Evolutionary conservation across 2,329 filamentous ascomycete genomes (phyloP).

Genomic region (Monosporascus sp.): DNA sequence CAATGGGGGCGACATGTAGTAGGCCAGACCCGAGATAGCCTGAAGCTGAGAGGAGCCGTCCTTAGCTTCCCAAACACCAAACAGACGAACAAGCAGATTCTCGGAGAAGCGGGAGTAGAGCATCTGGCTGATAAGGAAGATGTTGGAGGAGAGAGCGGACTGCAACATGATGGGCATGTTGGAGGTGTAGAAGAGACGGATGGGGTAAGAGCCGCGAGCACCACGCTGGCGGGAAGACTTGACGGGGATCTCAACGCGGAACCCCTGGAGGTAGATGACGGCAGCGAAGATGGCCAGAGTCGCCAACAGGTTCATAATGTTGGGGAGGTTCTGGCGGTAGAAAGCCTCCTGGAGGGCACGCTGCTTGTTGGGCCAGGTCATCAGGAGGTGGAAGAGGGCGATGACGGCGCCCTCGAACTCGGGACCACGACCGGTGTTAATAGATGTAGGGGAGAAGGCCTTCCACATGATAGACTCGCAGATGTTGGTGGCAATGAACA

Average conservation of each 20-base stretch:
- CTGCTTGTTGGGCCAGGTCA: slow-evolving; percentile 99
- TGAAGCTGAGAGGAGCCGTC: slow-evolving; percentile 95
- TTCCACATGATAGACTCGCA: slow-evolving; percentile 99
- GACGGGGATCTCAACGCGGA: slow-evolving; percentile 99
- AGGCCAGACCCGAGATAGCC: slow-evolving; percentile 87
- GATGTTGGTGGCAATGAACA: slow-evolving; percentile 99
- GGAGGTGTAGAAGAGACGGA: slow-evolving; percentile 99
- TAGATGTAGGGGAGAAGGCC: slow-evolving; percentile 97
- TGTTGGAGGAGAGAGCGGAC: slow-evolving; percentile 95
- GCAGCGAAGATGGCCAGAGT: slow-evolving; percentile 91
- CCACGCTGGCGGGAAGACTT: slow-evolving; percentile 99
- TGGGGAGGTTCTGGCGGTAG: slow-evolving; percentile 98
- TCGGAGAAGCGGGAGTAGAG: slow-evolving; percentile 98
- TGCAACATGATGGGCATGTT: slow-evolving; percentile 99
- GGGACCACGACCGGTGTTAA: slow-evolving; percentile 98
- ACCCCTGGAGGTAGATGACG: slow-evolving; percentile 98
- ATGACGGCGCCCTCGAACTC: slow-evolving; percentile 99
- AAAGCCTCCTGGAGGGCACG: slow-evolving; percentile 97
- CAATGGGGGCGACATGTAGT: slow-evolving; percentile 98
- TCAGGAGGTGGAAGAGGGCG: slow-evolving; percentile 92
- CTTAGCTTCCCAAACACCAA: slow-evolving; percentile 97
- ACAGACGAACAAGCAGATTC: slow-evolving; percentile 94
- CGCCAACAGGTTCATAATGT: slow-evolving; percentile 97
- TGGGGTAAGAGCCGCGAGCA: slow-evolving; percentile 94
- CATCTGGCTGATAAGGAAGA: slow-evolving; percentile 99